These are phyloP conservation scores for Kwoniella dejecticola DNA, from an alignment of 768 basidiomycete genomes.

Conservation along the genomic window DNA sequence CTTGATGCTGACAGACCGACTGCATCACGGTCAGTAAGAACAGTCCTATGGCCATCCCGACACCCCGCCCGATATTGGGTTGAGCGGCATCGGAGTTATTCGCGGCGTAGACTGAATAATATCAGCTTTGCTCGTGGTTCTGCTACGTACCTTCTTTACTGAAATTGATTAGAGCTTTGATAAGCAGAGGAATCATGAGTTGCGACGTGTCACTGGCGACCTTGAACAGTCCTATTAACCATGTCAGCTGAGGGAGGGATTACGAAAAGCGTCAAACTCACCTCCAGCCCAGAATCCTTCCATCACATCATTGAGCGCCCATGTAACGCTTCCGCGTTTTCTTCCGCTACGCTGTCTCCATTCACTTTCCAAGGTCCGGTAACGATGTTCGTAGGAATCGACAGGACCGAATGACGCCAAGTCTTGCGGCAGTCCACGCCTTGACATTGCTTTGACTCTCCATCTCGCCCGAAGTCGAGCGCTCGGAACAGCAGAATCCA, in stretches of 20 bases:
- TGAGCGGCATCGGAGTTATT: slow-evolving; percentile 23
- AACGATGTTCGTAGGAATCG: slow-evolving; percentile 48
- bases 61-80: slow-evolving; percentile 49
- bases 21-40: slow-evolving; percentile 45
- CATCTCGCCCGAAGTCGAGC: slow-evolving; percentile 38
- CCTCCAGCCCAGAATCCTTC: slow-evolving; percentile 51
- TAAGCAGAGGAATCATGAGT: slow-evolving; percentile 45
- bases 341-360: slow-evolving; percentile 33
- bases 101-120: slow-evolving; percentile 38
- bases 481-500: slow-evolving; percentile 54
- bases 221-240: slow-evolving; percentile 42
- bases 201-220: slow-evolving; percentile 48
- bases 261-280: background rate
- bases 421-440: slow-evolving; percentile 49
- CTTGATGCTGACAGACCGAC: slow-evolving; percentile 52
- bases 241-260: background rate
- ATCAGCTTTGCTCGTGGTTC: background rate
- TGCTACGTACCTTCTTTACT: slow-evolving; percentile 32
- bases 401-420: slow-evolving; percentile 16
- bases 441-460: slow-evolving; percentile 58
- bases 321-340: slow-evolving; percentile 30
- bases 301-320: slow-evolving; percentile 48
- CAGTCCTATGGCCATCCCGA: slow-evolving; percentile 53
- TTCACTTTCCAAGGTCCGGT: slow-evolving; percentile 58
- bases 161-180: slow-evolving; percentile 57